Evolutionary conservation across 2,329 filamentous ascomycete species (phyloP).

Genomic region (Microsporum ferrugineum): DNA sequence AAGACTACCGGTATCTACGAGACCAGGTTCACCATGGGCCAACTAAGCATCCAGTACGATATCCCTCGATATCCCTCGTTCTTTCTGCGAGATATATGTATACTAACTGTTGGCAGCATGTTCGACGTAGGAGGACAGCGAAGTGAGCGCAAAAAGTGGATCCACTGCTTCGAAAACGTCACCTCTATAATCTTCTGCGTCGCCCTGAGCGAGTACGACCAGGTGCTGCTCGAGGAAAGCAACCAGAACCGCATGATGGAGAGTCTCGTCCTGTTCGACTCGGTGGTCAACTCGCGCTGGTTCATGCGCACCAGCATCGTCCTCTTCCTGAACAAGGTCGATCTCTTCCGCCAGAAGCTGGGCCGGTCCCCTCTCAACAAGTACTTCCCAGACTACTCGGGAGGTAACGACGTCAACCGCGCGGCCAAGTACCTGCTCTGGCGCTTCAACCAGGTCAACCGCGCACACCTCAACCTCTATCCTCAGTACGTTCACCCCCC

Average conservation of each 20-base stretch:
- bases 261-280: constrained; percentile 89
- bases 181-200: constrained; percentile 99
- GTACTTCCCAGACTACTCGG: constrained; percentile 97
- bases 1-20: constrained; percentile 99
- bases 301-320: constrained; percentile 99
- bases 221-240: constrained; percentile 90
- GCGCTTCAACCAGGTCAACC: constrained; percentile 97
- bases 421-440: constrained; percentile 95
- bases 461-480: constrained; percentile 90
- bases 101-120: constrained; percentile 54
- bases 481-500: constrained; percentile 62
- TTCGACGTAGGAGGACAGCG: constrained; percentile 96
- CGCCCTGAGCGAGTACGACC: constrained; percentile 94
- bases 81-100: neutral
- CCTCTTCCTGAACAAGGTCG: constrained; percentile 96
- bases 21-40: constrained; percentile 96
- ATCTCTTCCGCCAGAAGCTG: constrained; percentile 93
- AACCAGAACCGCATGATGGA: constrained; percentile 99
- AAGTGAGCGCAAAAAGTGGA: constrained; percentile 99
- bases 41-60: constrained; percentile 91
- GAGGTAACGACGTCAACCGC: constrained; percentile 94
- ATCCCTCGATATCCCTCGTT: constrained; percentile 12
- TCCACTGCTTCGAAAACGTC: constrained; percentile 99
- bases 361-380: constrained; percentile 78
- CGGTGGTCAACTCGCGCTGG: constrained; percentile 96